Percentiles rank a stretch among this genome's conserved stretches.
These are phyloP conservation scores for Globisporangium emineosum DNA, from an alignment of 352 stramenopile genomes.

Conservation along the genomic window DNA sequence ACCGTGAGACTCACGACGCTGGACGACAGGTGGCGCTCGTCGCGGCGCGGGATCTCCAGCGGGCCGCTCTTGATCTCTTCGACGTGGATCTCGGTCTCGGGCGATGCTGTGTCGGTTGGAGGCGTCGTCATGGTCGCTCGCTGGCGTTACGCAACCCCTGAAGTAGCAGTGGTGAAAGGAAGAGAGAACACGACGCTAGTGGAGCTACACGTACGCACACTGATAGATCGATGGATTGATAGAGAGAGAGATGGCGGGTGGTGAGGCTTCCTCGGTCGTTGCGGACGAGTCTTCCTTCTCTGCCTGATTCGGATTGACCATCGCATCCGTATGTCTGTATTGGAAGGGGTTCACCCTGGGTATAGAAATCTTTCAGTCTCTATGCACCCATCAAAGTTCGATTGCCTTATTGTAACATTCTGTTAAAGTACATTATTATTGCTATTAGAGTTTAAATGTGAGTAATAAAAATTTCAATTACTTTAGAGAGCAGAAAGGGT, in stretches of 20 bases:
- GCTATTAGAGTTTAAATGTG: background rate
- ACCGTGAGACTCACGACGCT: constrained; percentile 48
- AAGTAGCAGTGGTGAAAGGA: background rate
- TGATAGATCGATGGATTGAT: background rate
- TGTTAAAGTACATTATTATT: background rate
- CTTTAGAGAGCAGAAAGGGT: background rate
- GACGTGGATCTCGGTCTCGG: constrained; percentile 15
- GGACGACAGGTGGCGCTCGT: constrained; percentile 42
- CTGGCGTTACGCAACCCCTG: background rate
- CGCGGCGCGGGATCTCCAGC: constrained; percentile 15
- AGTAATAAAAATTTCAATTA: background rate
- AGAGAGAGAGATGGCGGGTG: background rate
- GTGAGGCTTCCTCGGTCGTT: background rate
- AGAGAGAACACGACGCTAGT: background rate
- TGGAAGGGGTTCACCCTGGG: background rate
- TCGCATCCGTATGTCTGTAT: background rate
- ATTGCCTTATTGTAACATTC: background rate
- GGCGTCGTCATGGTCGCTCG: background rate
- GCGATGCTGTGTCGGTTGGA: background rate
- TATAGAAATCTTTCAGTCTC: background rate
- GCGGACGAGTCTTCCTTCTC: background rate
- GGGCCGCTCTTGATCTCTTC: constrained; percentile 13
- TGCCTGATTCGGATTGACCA: background rate
- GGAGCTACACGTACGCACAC: background rate
- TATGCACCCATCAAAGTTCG: background rate